Conservation (phyloP, 1,139 yeast genomes). For the Tardiomyces depauwii region DNA sequence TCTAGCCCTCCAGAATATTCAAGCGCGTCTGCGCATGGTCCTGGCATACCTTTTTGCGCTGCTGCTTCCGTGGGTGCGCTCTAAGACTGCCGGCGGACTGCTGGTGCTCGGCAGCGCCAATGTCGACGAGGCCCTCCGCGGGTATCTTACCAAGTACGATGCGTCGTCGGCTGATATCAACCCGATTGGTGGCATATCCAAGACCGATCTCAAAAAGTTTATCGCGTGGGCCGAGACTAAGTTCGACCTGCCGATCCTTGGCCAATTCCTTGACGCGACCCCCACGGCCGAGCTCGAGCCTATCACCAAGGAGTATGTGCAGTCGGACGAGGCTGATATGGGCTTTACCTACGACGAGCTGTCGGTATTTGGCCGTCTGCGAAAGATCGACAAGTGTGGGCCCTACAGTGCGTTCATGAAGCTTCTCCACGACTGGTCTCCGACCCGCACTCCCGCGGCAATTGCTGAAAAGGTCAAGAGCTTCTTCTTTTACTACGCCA, state of each 20-base stretch:
- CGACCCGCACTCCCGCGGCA: conserved; percentile 65
- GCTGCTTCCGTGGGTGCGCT: conserved; percentile 87
- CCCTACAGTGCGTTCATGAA: conserved; percentile 91
- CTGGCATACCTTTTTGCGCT: conserved; percentile 89
- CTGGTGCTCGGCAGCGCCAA: conserved; percentile 92
- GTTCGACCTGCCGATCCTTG: conserved; percentile 66
- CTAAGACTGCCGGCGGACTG: conserved; percentile 59
- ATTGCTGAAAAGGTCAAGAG: conserved; percentile 87
- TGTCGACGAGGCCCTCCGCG: conserved; percentile 95
- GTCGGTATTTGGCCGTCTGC: conserved; percentile 78
- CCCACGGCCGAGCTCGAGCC: conserved; percentile 99
- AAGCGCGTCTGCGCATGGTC: conserved; percentile 93
- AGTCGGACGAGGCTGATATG: conserved; percentile 95
- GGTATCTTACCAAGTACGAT: conserved; percentile 92
- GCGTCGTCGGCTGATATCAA: conserved; percentile 95
- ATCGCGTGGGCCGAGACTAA: conserved; percentile 64
- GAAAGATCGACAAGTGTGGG: conserved; percentile 91
- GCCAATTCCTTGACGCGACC: conserved; percentile 72
- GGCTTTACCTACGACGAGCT: conserved; percentile 95
- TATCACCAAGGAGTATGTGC: conserved; percentile 80
- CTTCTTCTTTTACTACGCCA: conserved; percentile 86
- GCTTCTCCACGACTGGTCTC: conserved; percentile 86
- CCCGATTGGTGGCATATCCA: conserved; percentile 96
- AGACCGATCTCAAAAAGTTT: conserved; percentile 78
- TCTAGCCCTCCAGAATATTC: conserved; percentile 88